Evolutionary conservation across 148 eudicot species (phyloP), one percentile per base, ranked within the genome.

Genomic region (Vaccinium darrowii): DNA sequence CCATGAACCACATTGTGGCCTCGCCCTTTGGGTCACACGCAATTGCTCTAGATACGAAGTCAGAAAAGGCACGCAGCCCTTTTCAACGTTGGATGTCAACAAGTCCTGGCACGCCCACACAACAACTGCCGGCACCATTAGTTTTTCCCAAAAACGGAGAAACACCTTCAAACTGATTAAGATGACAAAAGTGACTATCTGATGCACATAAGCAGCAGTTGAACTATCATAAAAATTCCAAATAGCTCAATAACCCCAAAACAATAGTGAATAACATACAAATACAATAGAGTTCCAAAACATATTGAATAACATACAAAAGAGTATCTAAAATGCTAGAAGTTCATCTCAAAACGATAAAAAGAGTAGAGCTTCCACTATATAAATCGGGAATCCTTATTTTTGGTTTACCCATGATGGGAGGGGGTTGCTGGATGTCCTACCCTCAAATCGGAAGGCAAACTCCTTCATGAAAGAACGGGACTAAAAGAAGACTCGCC

Each of bases 131-230:
- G n/a, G n/a, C n/a, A n/a, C n/a, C n/a, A n/a, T n/a, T n/a, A n/a
- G n/a, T n/a, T n/a, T n/a, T n/a, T n/a, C n/a, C n/a, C n/a, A n/a
- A n/a, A n/a, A n/a, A n/a, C n/a, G n/a, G n/a, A n/a, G n/a, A n/a
- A n/a, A n/a, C n/a, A n/a, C n/a, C n/a, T n/a, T n/a, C 0, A 7
- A 30, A 49, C 49, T 18, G 65, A 30, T 1, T 54, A 53, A 33
- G 3, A 23, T 27, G 33, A 19, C 30, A 43, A 10, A 78, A 30
- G 67, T 54, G 81, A 78, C 53, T 78, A 25, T 30, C 49, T 56
- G 23, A 78, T 9, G 52, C 14, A n/a, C 8, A 78, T 78, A 49
- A 78, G 81, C 49, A 79, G 43, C 50, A 56, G 65, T 79, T 80
- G 82, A 60, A 80, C 39, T 39, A 79, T 36, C 27, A 80, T 8